Base-by-base conservation (phyloP, 306 rosid species). In the Vachellia pachyceras region DNA sequence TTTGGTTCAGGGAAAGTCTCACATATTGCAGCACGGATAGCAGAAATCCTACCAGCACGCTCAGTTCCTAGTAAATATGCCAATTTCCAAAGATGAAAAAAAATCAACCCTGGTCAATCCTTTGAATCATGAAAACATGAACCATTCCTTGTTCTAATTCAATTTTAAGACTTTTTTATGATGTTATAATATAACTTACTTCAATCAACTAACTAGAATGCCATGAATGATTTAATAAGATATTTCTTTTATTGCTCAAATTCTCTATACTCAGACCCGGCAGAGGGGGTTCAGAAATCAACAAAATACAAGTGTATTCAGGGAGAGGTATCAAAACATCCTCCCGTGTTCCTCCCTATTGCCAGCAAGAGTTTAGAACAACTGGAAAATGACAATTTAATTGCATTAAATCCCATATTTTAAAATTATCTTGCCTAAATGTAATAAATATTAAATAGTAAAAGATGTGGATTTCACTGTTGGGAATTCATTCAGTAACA, bases 1-100 rank as follows among this genome's bases (percentile, higher is more conserved):
- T 91, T 91, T 70, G 97, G 97, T 79, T 91, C 97, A 0, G 97
- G 97, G 70, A 91, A 91, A 73, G 92, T 80, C n/a, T 91, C 97
- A 79, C 77, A 88, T 72, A 91, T 88, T 80, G 97, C 90, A 25
- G 86, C 78, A 18, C 94, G 92, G 85, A 90, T 82, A 75, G 92
- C 90, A 76, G 85, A 74, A 44, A 88, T 83, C 86, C 97, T 85
- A 80, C 72, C 75, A 82, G 75, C 36, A 47, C 88, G 91, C 42
- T 88, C 97, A 65, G 88, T 85, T 54, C 90, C 97, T 91, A 78
- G 74, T 65, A 66, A 78, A 65, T 45, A 36, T 35, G 58, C 11
- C 83, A 83, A 49, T 41, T 70, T 63, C 40, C 75, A 44, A 36
- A 55, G 67, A 63, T 49, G 57, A 33, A 71, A 70, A 35, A 63